These are phyloP conservation scores for Boletales sp. DNA, from an alignment of 768 basidiomycete species.

Conservation along the genomic window DNA sequence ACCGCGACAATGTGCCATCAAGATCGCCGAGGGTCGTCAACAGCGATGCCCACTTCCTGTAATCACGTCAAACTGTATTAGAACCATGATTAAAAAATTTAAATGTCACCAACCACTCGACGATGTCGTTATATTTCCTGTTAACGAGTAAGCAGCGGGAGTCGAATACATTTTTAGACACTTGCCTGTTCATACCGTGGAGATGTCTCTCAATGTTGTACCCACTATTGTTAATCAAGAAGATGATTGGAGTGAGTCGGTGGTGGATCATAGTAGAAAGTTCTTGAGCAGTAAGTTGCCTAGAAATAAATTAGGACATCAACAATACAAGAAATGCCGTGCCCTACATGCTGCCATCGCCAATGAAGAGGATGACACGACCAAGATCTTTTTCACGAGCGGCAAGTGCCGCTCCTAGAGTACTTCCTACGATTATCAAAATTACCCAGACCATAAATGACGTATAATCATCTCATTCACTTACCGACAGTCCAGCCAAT, in stretches of 20 bases:
- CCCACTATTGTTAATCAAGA: constrained; percentile 75
- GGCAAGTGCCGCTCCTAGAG: constrained; percentile 78
- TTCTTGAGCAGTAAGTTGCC: constrained; percentile 80
- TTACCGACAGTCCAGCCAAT: constrained; percentile 87
- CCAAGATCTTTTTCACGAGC: constrained; percentile 59
- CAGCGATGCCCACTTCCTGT: constrained; percentile 62
- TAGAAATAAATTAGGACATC: constrained; percentile 24
- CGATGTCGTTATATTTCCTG: constrained; percentile 85
- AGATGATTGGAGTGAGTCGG: constrained; percentile 77
- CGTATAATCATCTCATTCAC: constrained; percentile 1
- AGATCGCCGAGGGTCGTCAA: constrained; percentile 57
- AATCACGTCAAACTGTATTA: background rate
- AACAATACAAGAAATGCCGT: background rate
- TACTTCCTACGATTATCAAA: constrained; percentile 40
- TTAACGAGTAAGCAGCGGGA: background rate
- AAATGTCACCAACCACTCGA: constrained; percentile 49
- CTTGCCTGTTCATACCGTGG: constrained; percentile 58
- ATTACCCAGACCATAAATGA: background rate
- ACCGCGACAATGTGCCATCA: constrained; percentile 45
- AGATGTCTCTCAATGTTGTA: constrained; percentile 86
- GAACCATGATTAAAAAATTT: background rate
- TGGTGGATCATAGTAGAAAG: constrained; percentile 77
- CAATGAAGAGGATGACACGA: constrained; percentile 79
- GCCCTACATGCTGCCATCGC: constrained; percentile 76
- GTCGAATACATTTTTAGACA: background rate